These are phyloP conservation scores for Geranium brycei DNA, from an alignment of 345 rosid species.

Conservation along the genomic window DNA sequence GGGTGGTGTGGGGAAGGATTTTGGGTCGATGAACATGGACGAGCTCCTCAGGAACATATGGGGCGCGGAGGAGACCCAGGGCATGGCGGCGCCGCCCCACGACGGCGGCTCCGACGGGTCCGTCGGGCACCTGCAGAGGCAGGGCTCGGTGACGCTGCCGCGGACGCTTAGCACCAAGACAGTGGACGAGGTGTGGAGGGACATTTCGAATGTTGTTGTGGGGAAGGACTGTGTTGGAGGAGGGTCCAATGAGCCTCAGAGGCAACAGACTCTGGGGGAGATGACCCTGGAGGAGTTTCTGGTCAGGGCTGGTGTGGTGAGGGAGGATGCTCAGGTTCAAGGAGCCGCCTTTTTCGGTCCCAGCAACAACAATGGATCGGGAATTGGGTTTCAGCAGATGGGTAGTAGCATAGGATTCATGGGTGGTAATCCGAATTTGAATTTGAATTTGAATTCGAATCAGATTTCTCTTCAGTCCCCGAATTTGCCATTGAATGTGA, in stretches of 20 bases:
- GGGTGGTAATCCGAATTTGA: slow-evolving; percentile 2
- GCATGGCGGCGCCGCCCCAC: slow-evolving; percentile 8
- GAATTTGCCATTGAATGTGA: slow-evolving; percentile 46
- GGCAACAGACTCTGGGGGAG: slow-evolving; percentile 89
- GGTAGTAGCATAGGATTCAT: slow-evolving; percentile 23
- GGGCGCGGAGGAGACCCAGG: slow-evolving; percentile 17
- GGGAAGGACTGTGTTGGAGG: slow-evolving; percentile 22
- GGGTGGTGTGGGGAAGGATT: slow-evolving; percentile 62
- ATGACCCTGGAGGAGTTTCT: slow-evolving; percentile 92
- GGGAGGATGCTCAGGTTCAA: slow-evolving; percentile 42
- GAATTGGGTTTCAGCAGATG: slow-evolving; percentile 40
- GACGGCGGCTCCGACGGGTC: slow-evolving; percentile 7
- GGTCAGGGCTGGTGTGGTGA: slow-evolving; percentile 72
- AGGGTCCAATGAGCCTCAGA: slow-evolving; percentile 38
- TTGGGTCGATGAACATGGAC: slow-evolving; percentile 98
- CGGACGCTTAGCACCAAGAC: slow-evolving; percentile 78
- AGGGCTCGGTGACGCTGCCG: slow-evolving; percentile 82
- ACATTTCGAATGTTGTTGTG: slow-evolving; percentile 42
- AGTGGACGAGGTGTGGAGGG: slow-evolving; percentile 89
- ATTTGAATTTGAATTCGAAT: slow-evolving; percentile 4
- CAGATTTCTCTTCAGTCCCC: slow-evolving; percentile 39
- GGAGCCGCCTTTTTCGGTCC: slow-evolving; percentile 14
- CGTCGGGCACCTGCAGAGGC: slow-evolving; percentile 46
- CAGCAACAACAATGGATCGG: slow-evolving; percentile 25
- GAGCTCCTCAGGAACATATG: slow-evolving; percentile 29